phyloP scores from a whole-genome alignment of 495 filamentous ascomycete species.

The Pseudomonodictys pantanalensis region DNA sequence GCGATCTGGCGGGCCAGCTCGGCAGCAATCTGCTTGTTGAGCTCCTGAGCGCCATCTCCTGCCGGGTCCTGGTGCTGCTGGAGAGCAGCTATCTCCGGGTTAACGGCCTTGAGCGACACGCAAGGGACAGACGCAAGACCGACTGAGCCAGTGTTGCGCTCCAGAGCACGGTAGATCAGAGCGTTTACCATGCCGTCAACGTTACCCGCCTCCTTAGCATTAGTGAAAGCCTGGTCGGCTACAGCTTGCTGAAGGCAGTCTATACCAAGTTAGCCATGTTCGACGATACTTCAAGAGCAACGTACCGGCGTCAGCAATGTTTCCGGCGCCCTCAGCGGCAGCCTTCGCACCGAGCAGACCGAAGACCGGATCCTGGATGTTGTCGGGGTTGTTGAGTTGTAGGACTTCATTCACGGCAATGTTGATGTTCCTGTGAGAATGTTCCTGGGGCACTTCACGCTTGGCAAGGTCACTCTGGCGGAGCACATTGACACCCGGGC shows the following conservation, averaged over 20 bases:
- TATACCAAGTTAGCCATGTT: slow-evolving; percentile 27
- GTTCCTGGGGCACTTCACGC: slow-evolving; percentile 60
- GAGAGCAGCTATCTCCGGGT: slow-evolving; percentile 33
- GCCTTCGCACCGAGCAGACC: slow-evolving; percentile 60
- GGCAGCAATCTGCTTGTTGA: slow-evolving; percentile 56
- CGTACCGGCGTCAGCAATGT: slow-evolving; percentile 48
- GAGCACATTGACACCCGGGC: slow-evolving; percentile 3
- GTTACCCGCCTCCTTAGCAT: slow-evolving; percentile 61
- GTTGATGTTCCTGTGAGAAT: slow-evolving; percentile 60
- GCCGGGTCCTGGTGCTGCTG: slow-evolving; percentile 51
- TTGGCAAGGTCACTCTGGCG: too few relatives aligned
- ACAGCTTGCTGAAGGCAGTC: slow-evolving; percentile 66
- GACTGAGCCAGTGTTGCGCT: slow-evolving; percentile 60
- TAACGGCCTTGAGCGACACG: slow-evolving; percentile 44
- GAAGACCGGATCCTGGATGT: slow-evolving; percentile 60
- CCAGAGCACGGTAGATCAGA: slow-evolving; percentile 60
- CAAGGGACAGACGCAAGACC: slow-evolving; percentile 55
- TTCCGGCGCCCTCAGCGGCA: slow-evolving; percentile 55
- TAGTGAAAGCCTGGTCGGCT: slow-evolving; percentile 69
- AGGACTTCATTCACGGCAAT: slow-evolving; percentile 47
- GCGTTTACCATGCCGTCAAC: slow-evolving; percentile 56
- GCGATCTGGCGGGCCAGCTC: slow-evolving; percentile 55
- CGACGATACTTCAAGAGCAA: background rate
- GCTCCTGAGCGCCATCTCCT: slow-evolving; percentile 48
- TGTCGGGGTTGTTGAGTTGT: slow-evolving; percentile 58